Evolutionary conservation across 768 basidiomycete genomes (phyloP), one percentile per base, ranked within the genome.

Genomic region (Leucocoprinus leucothites): DNA sequence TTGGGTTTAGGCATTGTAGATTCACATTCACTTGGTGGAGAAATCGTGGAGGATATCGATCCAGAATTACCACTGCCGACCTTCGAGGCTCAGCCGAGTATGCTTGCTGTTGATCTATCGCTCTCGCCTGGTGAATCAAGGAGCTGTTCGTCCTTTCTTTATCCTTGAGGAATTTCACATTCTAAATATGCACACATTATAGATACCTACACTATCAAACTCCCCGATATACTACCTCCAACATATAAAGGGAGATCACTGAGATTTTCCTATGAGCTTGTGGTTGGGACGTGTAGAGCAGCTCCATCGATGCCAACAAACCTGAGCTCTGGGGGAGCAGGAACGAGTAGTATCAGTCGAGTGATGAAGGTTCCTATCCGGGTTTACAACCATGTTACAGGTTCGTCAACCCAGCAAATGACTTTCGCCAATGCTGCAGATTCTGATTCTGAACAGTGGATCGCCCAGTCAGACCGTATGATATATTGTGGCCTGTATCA

Each of bases 361-460:
- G 81, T 94, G 2, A 91, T 96, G 87, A 90, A 89, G 48, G 88
- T 98, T 1, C 96, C 96, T 0, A 87, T 99, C 43, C 75, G 94
- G 21, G 77, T 98, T 4, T 98, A 97, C 71, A 94, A 92, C 56
- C 77, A 94, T 60, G 90, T 97, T 55, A 74, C 82, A 44, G 82
- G 94, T 94, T 61, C 48, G 85, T 66, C 13, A 25, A 7, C 6
- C 11, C 31, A 5, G 5, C 11, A 34, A 55, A 13, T 28, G 9
- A 16, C 26, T 21, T 38, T 36, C 44, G 4, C 22, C 36, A 21
- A 9, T 50, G 16, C 45, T 41, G 34, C 24, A 31, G 47, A n/a
- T 35, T 60, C 53, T 45, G 40, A 16, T 25, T 11, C 31, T 57
- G 18, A 49, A 18, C 57, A 84, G 83, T 85, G 11, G 81, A 80